These are phyloP conservation scores for apple (Malus domestica) DNA, from an alignment of 306 rosid genomes.

Conservation along the genomic window ASM211411v1 NC_041800.1:4809501-4810000, in stretches of 20 bases:
- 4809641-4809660: neutral
- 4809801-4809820: neutral
- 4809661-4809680: neutral
- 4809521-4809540: constrained; percentile 50
- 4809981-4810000: neutral
- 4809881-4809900: neutral
- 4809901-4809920: neutral
- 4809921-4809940: neutral
- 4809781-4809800: neutral
- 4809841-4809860: neutral
- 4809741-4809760: neutral
- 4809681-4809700: neutral
- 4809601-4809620: neutral
- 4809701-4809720: neutral
- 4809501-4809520: neutral
- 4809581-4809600: constrained; percentile 7
- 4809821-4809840: neutral
- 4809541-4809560: constrained; percentile 88
- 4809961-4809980: neutral
- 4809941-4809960: neutral
- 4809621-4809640: neutral
- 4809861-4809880: neutral
- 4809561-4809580: constrained; percentile 70
- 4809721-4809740: neutral
- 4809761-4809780: neutral